Evolutionary conservation across 2,329 filamentous ascomycete genomes (phyloP), one percentile per base, ranked within the genome.

Genomic region (Emergomyces africanus): DNA sequence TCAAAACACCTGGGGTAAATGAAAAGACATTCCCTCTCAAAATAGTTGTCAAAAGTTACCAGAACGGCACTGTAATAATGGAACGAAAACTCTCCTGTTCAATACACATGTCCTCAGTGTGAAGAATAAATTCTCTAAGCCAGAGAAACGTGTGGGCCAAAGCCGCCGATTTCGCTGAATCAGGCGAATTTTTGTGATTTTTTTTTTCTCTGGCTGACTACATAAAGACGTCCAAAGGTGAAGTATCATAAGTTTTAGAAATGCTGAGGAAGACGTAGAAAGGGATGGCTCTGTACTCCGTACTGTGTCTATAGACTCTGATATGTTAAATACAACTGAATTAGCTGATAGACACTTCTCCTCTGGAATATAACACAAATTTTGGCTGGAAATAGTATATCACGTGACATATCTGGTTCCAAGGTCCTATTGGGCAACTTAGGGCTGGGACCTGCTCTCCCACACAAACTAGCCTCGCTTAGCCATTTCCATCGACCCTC

Each of bases 381-480:
- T n/a, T n/a, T n/a, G n/a, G n/a, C n/a, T n/a, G n/a, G n/a, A n/a
- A n/a, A n/a, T n/a, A n/a, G n/a, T n/a, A 1, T 9, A 28, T 57
- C 69, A 71, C 69, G 69, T 71, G 69, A 69, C 18, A 3, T 0
- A 0, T 4, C 2, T 23, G 20, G 35, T 62, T 61, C 61, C n/a
- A n/a, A n/a, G n/a, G n/a, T n/a, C n/a, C n/a, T 62, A 68, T 70
- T 72, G 68, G 68, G 41, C 60, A 51, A 60, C 62, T 73, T 75
- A 75, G 72, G 72, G 72, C 68, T 74, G 66, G 59, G 68, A 66
- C 72, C 70, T 71, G 61, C 61, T 65, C 65, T 64, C 66, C 66
- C 71, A 68, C 72, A 72, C 71, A 74, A 70, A 70, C 64, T 66
- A 66, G 67, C 41, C 66, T 74, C 72, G 72, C 72, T 74, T 75